A percentile compares a stretch with the other conserved stretches of the same genome.
Evolutionary conservation across 2,329 filamentous ascomycete species (phyloP).

Genomic region (Ophiosphaerella korrae): DNA sequence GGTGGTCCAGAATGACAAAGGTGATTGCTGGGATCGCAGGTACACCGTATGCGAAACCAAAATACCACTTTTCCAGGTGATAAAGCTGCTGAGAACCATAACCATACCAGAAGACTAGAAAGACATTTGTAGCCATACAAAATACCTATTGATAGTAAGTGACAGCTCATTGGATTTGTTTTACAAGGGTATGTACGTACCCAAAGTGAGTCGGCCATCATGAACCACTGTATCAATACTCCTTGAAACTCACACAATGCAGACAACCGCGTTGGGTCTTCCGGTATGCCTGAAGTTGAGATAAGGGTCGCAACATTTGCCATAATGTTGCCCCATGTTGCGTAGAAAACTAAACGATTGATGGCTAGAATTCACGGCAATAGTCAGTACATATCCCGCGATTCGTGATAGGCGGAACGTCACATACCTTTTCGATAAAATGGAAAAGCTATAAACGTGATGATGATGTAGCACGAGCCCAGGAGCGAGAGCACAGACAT

Average conservation of each 20-base stretch:
- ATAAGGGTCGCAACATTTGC: slow-evolving; percentile 78
- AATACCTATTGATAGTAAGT: slow-evolving; percentile 68
- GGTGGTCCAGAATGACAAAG: slow-evolving; percentile 67
- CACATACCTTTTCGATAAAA: slow-evolving; percentile 70
- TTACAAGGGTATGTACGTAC: slow-evolving; percentile 74
- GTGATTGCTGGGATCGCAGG: slow-evolving; percentile 71
- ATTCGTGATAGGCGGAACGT: not conserved
- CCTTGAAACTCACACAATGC: slow-evolving; percentile 76
- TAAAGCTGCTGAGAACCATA: slow-evolving; percentile 69
- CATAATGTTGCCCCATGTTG: slow-evolving; percentile 79
- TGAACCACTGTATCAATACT: slow-evolving; percentile 80
- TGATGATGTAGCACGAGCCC: slow-evolving; percentile 73
- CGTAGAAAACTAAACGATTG: slow-evolving; percentile 83
- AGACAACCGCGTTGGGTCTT: slow-evolving; percentile 42
- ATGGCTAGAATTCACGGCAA: slow-evolving; percentile 56
- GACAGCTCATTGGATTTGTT: slow-evolving; percentile 61
- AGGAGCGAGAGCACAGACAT: slow-evolving; percentile 73
- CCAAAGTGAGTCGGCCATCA: slow-evolving; percentile 22
- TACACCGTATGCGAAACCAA: slow-evolving; percentile 72
- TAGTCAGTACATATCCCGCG: not conserved
- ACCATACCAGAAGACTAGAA: slow-evolving; percentile 77
- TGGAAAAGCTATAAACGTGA: slow-evolving; percentile 70
- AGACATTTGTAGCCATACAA: slow-evolving; percentile 84
- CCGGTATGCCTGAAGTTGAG: slow-evolving; percentile 63
- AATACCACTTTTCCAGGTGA: slow-evolving; percentile 72